Evolutionary conservation across 208 protist species (phyloP).

Genomic region (Leishmania tropica): DNA sequence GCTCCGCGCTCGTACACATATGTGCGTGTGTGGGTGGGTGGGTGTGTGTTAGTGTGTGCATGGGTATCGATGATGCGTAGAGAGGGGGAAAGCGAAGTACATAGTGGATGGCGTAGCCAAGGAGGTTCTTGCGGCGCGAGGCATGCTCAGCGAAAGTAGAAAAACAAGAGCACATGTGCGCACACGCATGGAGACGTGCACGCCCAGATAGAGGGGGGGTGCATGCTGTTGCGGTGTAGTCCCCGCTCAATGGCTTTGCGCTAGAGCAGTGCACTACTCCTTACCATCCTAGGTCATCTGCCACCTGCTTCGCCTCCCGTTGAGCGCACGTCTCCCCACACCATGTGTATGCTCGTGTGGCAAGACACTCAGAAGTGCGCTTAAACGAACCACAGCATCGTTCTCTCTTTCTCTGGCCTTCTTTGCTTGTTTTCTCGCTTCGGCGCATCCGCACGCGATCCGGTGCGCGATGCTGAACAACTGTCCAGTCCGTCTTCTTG

Average conservation of each 20-base stretch:
- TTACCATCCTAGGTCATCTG: not conserved
- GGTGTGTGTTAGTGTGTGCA: not conserved
- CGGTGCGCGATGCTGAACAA: too few relatives aligned
- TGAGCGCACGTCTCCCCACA: too few relatives aligned
- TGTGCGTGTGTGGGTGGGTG: not conserved
- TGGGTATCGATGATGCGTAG: not conserved
- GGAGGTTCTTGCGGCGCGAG: not conserved
- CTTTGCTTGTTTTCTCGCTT: too few relatives aligned
- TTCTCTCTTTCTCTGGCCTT: not conserved
- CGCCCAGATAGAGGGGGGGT: not conserved
- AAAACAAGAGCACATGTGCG: not conserved
- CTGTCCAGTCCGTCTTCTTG: not conserved
- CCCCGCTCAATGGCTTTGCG: not conserved
- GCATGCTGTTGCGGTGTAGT: not conserved
- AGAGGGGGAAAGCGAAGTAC: not conserved
- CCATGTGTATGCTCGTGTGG: not conserved
- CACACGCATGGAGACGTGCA: not conserved
- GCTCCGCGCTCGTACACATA: not conserved
- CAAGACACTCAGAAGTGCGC: not conserved
- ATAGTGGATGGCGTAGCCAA: not conserved
- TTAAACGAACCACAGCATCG: not conserved
- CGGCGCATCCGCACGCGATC: not conserved
- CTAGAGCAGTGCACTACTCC: not conserved
- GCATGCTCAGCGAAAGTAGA: not conserved
- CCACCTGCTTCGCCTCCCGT: not conserved